Evolutionary conservation across 2,329 filamentous ascomycete species (phyloP).

Genomic region (Microdochium nivale): DNA sequence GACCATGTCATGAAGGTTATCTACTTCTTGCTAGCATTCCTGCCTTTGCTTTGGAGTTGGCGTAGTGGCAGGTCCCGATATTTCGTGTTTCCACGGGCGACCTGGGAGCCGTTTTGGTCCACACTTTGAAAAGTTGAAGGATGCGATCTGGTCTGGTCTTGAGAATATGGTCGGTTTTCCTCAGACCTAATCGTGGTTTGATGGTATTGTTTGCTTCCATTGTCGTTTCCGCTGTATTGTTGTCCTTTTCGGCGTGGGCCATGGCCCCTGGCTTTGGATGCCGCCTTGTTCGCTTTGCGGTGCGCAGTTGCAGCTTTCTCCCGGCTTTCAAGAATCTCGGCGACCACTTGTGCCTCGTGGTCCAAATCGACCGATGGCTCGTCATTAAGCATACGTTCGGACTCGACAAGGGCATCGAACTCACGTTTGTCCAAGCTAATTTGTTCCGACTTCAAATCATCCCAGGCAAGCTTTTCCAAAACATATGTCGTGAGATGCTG

Average conservation of each 20-base stretch:
- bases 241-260: not conserved
- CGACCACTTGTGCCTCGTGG: not conserved
- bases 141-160: not conserved
- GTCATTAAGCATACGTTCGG: slow-evolving; percentile 9
- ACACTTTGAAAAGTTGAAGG: not conserved
- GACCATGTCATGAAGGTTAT: no score
- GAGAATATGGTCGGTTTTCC: not conserved
- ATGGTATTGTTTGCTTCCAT: not conserved
- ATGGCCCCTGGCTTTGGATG: not conserved
- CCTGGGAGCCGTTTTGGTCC: not conserved
- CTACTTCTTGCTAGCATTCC: no score
- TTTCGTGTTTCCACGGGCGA: not conserved
- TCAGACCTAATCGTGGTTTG: not conserved
- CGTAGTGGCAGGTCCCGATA: no score
- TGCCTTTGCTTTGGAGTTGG: no score
- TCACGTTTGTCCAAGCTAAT: slow-evolving; percentile 20
- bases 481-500: slow-evolving; percentile 59
- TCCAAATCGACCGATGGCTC: slow-evolving; percentile 1
- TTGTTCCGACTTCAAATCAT: slow-evolving; percentile 45
- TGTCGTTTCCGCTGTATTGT: not conserved
- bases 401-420: slow-evolving; percentile 17
- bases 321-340: not conserved
- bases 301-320: not conserved
- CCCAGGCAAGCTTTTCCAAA: slow-evolving; percentile 58
- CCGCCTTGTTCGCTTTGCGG: not conserved